Percentiles rank a stretch among this genome's conserved stretches.
Evolutionary conservation across 1,284 basidiomycete genomes (phyloP).

Genomic region (Somion occarium): DNA sequence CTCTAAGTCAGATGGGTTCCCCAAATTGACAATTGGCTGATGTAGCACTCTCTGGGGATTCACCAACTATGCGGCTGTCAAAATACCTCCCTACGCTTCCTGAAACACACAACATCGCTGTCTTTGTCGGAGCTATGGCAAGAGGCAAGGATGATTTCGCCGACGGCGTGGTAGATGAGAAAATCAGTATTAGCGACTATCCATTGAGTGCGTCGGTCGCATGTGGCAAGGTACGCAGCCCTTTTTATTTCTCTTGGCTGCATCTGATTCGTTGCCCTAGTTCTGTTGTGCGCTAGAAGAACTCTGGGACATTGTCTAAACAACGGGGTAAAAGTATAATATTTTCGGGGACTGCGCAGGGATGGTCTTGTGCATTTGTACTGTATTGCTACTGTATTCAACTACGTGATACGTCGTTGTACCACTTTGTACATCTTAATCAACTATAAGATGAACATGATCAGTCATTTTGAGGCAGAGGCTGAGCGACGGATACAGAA

Average conservation of each 20-base stretch:
- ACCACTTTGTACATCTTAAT: too few species aligned
- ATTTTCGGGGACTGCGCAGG: too few species aligned
- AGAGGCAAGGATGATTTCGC: conserved; percentile 96
- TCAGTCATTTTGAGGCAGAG: too few species aligned
- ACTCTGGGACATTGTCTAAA: conserved; percentile 35
- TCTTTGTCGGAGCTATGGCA: conserved; percentile 98
- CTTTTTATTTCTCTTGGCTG: conserved; percentile 1
- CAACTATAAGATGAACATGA: too few species aligned
- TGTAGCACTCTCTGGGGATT: conserved; percentile 87
- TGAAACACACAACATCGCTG: conserved; percentile 84
- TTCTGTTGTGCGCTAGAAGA: conserved; percentile 38
- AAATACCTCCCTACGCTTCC: conserved; percentile 82
- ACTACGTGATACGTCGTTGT: too few species aligned
- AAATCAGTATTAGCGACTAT: conserved; percentile 96
- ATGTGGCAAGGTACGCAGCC: conserved; percentile 80
- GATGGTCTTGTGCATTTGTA: neutral
- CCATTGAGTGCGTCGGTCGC: conserved; percentile 92
- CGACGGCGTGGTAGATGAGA: conserved; percentile 94
- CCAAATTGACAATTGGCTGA: too few species aligned
- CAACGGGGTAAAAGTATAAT: neutral
- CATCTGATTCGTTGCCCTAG: conserved; percentile 15
- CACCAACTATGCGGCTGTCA: conserved; percentile 79
- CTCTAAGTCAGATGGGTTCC: conserved; percentile 1
- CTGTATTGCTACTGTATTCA: neutral
- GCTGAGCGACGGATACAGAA: too few species aligned